A percentile compares a stretch with the other conserved stretches of the same genome.
phyloP scores from a whole-genome alignment of 495 filamentous ascomycete species.

The Entonaema liquescens region DNA sequence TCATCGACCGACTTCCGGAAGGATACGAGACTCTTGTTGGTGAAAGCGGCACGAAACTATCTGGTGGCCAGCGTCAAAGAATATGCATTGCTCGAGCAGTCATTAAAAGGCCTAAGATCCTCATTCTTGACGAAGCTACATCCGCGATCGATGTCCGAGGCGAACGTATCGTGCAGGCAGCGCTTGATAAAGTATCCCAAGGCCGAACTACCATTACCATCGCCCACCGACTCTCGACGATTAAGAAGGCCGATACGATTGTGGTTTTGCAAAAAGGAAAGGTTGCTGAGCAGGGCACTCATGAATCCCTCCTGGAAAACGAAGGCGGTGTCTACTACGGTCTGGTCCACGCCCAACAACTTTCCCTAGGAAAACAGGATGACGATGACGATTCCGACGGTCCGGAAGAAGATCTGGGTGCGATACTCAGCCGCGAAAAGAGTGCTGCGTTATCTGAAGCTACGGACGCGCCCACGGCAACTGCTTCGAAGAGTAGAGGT shows the following conservation, averaged over 20 bases:
- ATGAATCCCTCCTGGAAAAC: slow-evolving; percentile 69
- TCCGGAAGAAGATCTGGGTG: slow-evolving; percentile 52
- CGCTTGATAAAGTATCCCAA: slow-evolving; percentile 71
- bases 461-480: slow-evolving; percentile 25
- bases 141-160: slow-evolving; percentile 79
- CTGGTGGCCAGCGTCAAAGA: slow-evolving; percentile 69
- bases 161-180: slow-evolving; percentile 75
- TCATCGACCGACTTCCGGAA: slow-evolving; percentile 68
- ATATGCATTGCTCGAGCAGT: slow-evolving; percentile 76
- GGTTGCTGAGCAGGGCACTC: slow-evolving; percentile 76
- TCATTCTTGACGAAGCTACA: slow-evolving; percentile 89
- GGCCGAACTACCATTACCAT: slow-evolving; percentile 82
- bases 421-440: slow-evolving; percentile 57
- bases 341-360: slow-evolving; percentile 65
- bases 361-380: slow-evolving; percentile 48
- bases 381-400: slow-evolving; percentile 41
- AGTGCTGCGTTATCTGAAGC: slow-evolving; percentile 52
- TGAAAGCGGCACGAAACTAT: slow-evolving; percentile 62
- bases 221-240: slow-evolving; percentile 74
- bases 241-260: slow-evolving; percentile 74
- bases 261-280: slow-evolving; percentile 68
- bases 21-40: slow-evolving; percentile 62
- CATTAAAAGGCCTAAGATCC: slow-evolving; percentile 75
- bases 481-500: slow-evolving; percentile 48
- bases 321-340: slow-evolving; percentile 65